Evolutionary conservation across 2,329 filamentous ascomycete species (phyloP), one percentile per base, ranked within the genome.

Genomic region (Fusarium sp.): DNA sequence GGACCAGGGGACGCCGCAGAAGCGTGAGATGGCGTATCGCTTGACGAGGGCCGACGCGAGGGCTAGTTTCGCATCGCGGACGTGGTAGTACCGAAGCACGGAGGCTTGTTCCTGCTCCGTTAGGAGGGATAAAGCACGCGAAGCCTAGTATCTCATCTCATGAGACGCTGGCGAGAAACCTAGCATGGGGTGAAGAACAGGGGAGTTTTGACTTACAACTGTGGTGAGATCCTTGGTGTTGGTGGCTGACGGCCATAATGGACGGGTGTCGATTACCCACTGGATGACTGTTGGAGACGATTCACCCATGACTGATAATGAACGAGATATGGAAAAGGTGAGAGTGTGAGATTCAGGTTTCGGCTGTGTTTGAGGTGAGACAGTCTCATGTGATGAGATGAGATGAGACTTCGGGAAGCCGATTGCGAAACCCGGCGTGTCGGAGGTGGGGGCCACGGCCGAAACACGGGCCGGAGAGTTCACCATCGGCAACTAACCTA

Each of bases 31-130:
- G 78, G 89, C 91, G 76, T 92, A 88, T 65, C 92, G 92, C 84
- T 96, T 96, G 69, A 95, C 86, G 59, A 96, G 88, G 50, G 92
- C 89, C 20, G 93, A 95, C 27, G 84, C 92, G 48, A 96, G 87
- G 58, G 89, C 89, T 88, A 95, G 92, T 80, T 93, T 93, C 63
- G 93, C 93, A 83, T 95, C 94, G 79, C 89, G 86, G 76, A 92
- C 85, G 81, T 92, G 90, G 83, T 90, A 89, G 83, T 90, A 94
- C 67, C 86, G 86, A 10, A 91, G 86, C 35, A 92, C 88, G 16
- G 83, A 82, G 61, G 87, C 81, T 70, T 88, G 89, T 80, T 95
- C 92, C 11, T 88, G 83, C 1, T 83, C 76, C 2, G 85, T 82
- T 58, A 92, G 85, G 32, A 92, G 84, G 10, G 83, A 81, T 39